Conservation (phyloP, 2,329 filamentous ascomycete genomes). For the Botrytis byssoidea region DNA sequence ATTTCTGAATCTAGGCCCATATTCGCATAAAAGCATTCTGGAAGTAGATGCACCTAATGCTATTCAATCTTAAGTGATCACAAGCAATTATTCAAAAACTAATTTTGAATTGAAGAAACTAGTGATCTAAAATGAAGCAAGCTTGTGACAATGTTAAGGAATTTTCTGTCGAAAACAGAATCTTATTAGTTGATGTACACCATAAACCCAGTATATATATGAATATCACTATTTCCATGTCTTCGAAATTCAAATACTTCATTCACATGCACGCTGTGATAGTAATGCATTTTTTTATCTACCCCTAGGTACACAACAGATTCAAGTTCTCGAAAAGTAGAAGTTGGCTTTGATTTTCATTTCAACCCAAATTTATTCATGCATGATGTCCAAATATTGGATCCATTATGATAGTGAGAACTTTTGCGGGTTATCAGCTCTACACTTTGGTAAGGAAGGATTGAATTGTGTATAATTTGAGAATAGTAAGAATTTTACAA, state of each 20-base stretch:
- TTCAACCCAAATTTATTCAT: neutral
- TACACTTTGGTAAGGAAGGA: neutral
- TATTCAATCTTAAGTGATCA: fast-evolving
- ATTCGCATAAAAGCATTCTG: neutral
- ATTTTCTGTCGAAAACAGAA: neutral
- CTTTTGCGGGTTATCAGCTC: fast-evolving
- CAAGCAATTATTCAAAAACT: neutral
- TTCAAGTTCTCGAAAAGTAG: neutral
- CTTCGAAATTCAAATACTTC: neutral
- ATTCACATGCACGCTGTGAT: neutral
- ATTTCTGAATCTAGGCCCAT: neutral
- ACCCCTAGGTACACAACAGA: neutral
- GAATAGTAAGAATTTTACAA: too few species aligned
- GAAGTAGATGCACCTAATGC: neutral
- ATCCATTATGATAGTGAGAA: fast-evolving
- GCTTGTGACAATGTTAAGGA: fast-evolving
- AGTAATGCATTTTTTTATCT: neutral
- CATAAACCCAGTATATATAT: neutral
- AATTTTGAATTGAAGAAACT: neutral
- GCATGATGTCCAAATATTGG: fast-evolving
- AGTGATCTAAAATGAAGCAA: neutral
- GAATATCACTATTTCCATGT: neutral
- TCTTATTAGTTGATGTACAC: neutral
- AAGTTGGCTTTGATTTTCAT: neutral
- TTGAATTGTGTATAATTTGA: neutral